Evolutionary conservation across 2,329 filamentous ascomycete species (phyloP).

Genomic region (Blastomyces parvus): DNA sequence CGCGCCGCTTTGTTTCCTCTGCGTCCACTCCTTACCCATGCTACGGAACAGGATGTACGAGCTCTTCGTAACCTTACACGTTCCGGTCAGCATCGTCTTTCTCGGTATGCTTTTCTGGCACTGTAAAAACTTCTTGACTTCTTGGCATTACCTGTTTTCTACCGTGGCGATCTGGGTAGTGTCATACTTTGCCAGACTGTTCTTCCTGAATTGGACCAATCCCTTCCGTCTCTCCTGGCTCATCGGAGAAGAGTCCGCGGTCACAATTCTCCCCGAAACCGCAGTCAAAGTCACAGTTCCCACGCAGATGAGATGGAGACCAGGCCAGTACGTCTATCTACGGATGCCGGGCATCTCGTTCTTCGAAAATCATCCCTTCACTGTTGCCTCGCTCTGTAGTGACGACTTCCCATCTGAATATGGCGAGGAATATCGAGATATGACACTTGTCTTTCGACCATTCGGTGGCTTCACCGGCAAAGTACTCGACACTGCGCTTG

Average conservation of each 20-base stretch:
- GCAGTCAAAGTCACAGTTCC: constrained; percentile 94
- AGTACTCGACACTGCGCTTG: constrained; percentile 71
- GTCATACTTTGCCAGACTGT: constrained; percentile 64
- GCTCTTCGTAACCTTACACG: constrained; percentile 70
- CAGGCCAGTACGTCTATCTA: constrained; percentile 89
- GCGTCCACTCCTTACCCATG: constrained; percentile 70
- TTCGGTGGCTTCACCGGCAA: constrained; percentile 83
- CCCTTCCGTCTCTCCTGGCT: constrained; percentile 71
- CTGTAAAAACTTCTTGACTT: constrained; percentile 81
- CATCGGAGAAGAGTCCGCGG: constrained; percentile 82
- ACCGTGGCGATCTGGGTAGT: constrained; percentile 68
- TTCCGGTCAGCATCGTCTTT: constrained; percentile 71
- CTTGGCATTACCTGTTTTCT: constrained; percentile 80
- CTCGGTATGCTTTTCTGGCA: constrained; percentile 90
- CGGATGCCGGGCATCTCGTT: constrained; percentile 87
- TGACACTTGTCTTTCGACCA: constrained; percentile 82
- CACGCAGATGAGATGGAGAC: constrained; percentile 84
- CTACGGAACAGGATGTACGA: constrained; percentile 74
- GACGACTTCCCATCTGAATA: constrained; percentile 90
- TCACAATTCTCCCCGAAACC: constrained; percentile 82
- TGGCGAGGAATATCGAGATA: constrained; percentile 77
- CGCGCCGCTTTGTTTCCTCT: constrained; percentile 72
- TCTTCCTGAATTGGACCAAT: constrained; percentile 83
- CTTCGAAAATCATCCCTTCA: constrained; percentile 92
- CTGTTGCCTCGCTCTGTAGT: constrained; percentile 83